phyloP scores from a whole-genome alignment of 148 eudicot genomes.

The Simmondsia chinensis region DNA sequence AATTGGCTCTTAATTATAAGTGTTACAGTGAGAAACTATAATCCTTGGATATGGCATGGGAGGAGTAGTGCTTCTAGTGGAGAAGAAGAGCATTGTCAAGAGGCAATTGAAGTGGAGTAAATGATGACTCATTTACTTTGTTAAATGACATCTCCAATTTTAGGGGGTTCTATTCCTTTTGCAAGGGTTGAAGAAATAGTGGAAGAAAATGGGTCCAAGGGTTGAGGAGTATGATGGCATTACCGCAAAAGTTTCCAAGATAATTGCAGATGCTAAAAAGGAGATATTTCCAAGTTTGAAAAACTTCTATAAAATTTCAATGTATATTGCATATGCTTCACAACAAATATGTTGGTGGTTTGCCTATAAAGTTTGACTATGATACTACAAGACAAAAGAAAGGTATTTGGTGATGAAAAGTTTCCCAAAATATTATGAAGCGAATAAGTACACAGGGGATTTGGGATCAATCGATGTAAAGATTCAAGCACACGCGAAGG shows the following conservation, averaged over 20 bases:
- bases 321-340: not conserved
- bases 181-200: no score
- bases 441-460: not conserved
- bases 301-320: not conserved
- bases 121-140: no score
- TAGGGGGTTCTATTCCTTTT: no score
- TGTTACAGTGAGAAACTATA: no score
- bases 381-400: not conserved
- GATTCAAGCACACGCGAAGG: not conserved
- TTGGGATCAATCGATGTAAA: not conserved
- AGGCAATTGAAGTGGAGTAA: no score
- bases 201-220: not conserved
- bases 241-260: not conserved
- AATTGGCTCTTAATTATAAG: not conserved
- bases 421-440: not conserved
- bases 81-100: no score
- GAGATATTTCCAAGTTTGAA: not conserved
- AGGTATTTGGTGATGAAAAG: not conserved
- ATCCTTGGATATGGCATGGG: no score
- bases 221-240: not conserved
- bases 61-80: no score
- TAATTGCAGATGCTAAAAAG: not conserved
- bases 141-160: no score
- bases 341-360: not conserved
- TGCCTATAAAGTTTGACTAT: not conserved